Conservation (phyloP, 257 asterid genomes). For the Jacaranda mimosifolia region DNA sequence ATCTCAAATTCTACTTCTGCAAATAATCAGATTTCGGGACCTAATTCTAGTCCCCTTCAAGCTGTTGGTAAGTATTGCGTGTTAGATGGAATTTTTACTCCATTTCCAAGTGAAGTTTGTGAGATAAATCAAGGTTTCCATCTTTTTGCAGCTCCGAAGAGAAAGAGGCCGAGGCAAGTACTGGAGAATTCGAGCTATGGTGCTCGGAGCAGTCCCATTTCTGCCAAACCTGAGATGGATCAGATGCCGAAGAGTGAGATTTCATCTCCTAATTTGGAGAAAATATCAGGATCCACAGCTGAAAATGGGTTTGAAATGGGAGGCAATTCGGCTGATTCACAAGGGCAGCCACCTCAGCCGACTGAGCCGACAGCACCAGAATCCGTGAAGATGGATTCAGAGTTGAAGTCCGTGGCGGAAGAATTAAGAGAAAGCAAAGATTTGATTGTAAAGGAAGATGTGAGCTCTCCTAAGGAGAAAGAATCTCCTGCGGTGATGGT, state of each 20-base stretch:
- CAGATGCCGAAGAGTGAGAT: background rate
- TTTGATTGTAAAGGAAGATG: background rate
- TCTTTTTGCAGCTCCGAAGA: constrained; percentile 1
- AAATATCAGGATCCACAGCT: background rate
- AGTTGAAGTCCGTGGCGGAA: background rate
- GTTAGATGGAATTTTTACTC: background rate
- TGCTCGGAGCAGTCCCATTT: background rate
- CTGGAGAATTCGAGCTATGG: background rate
- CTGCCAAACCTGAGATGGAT: background rate
- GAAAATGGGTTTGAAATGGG: background rate
- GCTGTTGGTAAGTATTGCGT: background rate
- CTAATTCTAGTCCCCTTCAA: background rate
- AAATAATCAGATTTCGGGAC: constrained; percentile 1
- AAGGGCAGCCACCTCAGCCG: background rate
- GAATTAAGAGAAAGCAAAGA: background rate
- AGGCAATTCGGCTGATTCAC: background rate
- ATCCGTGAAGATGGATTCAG: background rate
- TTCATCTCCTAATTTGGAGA: background rate
- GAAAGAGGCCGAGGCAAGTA: background rate
- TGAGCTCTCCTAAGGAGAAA: background rate
- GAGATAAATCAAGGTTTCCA: background rate
- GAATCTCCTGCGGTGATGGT: background rate
- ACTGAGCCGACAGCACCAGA: background rate
- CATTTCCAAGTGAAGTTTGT: background rate
- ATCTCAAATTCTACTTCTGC: background rate